Evolutionary conservation across 352 stramenopile genomes (phyloP), one percentile per base, ranked within the genome.

Genomic region (Phytophthora podocarpi): DNA sequence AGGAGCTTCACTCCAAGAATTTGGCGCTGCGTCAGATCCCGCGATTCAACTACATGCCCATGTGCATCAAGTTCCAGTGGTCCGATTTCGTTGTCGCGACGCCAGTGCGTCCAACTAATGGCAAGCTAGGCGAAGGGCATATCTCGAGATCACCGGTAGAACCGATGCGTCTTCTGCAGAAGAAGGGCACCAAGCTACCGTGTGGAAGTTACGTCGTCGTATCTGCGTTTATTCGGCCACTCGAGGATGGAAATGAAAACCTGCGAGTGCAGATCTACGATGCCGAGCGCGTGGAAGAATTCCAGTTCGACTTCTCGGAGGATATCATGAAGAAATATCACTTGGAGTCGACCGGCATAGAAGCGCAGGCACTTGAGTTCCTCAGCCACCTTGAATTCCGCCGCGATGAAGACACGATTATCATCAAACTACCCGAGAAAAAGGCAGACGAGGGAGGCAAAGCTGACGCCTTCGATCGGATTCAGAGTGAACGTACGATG

Each of bases 211-310:
- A 91, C 41, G 79, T 86, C 37, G 76, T 91, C 47, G 69, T 91
- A 10, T 87, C 79, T 16, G 77, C 81, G 10, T 91, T 91, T 23
- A 79, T 86, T 36, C 76, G 82, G 3, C 78, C 82, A 16, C 70
- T 91, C 0, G 82, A 89, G 42, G 82, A 91, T 40, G 82, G 82
- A 1, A 91, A 91, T 26, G 82, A 91, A 51, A 89, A 84, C 31
- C 28, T 91, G 20, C 75, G 79, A 2, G 72, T 91, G 40, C 76
- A 89, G 43, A 89, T 91, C 26, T 91, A 91, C 45, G 82, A 91
- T 32, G 61, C 76, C 11, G 82, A 91, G 50, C 75, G 76, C 20
- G 76, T 91, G 12, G 82, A 91, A 34, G 79, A 91, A 36, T 91
- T 89, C 65, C 80, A 89, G 55, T 91, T 87, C 40, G 82, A 91